Evolutionary conservation across 805 yeast genomes (phyloP).

Genomic region (Candida nonsorbophila): DNA sequence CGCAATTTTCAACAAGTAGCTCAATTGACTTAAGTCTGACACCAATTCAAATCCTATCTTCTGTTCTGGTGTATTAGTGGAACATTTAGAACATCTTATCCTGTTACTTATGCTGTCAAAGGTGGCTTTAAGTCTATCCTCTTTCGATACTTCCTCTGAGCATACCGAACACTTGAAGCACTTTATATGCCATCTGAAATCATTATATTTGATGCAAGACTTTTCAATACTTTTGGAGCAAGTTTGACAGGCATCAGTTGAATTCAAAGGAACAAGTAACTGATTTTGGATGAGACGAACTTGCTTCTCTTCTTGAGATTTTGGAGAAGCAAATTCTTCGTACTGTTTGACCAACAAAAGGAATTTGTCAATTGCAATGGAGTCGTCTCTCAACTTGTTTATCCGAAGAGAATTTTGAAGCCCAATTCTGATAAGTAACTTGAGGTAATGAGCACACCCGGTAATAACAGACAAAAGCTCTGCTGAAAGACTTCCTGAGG

Average conservation of each 20-base stretch:
- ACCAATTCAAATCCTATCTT: slow-evolving; percentile 55
- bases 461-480: slow-evolving; percentile 77
- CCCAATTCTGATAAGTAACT: slow-evolving; percentile 76
- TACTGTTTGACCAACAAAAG: slow-evolving; percentile 26
- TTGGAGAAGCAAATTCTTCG: slow-evolving; percentile 10
- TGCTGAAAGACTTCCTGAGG: slow-evolving; percentile 48
- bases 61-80: slow-evolving; percentile 42
- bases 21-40: slow-evolving; percentile 66
- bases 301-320: slow-evolving; percentile 5
- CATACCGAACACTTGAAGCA: slow-evolving; percentile 72
- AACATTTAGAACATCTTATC: slow-evolving; percentile 62
- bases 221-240: slow-evolving; percentile 82
- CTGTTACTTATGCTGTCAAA: slow-evolving; percentile 26
- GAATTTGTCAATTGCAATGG: slow-evolving; percentile 59
- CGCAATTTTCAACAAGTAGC: slow-evolving; percentile 78
- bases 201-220: slow-evolving; percentile 58
- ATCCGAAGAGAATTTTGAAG: slow-evolving; percentile 68
- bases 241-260: slow-evolving; percentile 69
- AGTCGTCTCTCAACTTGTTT: slow-evolving; percentile 53
- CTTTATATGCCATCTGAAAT: slow-evolving; percentile 73
- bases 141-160: slow-evolving; percentile 9
- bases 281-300: slow-evolving; percentile 24
- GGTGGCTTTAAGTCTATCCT: slow-evolving; percentile 38
- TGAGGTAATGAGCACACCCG: slow-evolving; percentile 88
- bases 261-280: slow-evolving; percentile 43